Base-by-base conservation (phyloP, 1,139 yeast species). In the Suhomyces coccinellae region DNA sequence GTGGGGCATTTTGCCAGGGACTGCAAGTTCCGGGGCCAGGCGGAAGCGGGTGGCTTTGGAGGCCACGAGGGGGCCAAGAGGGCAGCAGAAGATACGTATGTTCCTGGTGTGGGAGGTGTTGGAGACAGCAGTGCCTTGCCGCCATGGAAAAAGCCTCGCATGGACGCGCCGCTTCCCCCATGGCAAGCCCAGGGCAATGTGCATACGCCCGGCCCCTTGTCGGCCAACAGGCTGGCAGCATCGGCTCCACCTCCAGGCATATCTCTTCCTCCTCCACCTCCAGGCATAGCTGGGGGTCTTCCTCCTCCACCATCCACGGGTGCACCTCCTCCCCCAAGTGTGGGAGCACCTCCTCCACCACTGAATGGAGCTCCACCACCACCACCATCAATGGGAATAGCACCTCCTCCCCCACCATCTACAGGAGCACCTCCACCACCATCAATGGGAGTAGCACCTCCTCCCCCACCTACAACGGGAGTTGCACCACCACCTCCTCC, bases 1-100 rank as follows among this genome's bases (percentile, higher is more conserved):
- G 72, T 79, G 26, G 99, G 98, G 0, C 98, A 93, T 67, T 82
- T 84, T 56, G 90, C 96, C 0, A 75, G 91, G 48, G 98, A 93
- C 66, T 93, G 98, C 74, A 82, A 77, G 50, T 54, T 57, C 39
- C 58, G 42, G 22, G 44, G 40, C 28, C 41, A 33, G 33, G 26
- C 43, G 4, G 47, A 33, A 17, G 42, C 11, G 35, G 29, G 12
- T 26, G 24, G 38, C 10, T 26, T 38, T 38, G 22, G 28, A 2
- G 14, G 20, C 33, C 24, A 12, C 16, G 44, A 40, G 13, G 27
- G 30, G 12, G 17, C n/a, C 31, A 43, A 39, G 27, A 39, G 43
- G 28, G 12, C 13, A n/a, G 12, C 40, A 4, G 46, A 39, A 2
- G 46, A 43, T 15, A n/a, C 41, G 9, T 36, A 33, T 3, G 38